Percentiles rank a stretch among this genome's conserved stretches.
These are phyloP conservation scores for Calophaca sinica DNA, from an alignment of 306 rosid species.

Conservation along the genomic window DNA sequence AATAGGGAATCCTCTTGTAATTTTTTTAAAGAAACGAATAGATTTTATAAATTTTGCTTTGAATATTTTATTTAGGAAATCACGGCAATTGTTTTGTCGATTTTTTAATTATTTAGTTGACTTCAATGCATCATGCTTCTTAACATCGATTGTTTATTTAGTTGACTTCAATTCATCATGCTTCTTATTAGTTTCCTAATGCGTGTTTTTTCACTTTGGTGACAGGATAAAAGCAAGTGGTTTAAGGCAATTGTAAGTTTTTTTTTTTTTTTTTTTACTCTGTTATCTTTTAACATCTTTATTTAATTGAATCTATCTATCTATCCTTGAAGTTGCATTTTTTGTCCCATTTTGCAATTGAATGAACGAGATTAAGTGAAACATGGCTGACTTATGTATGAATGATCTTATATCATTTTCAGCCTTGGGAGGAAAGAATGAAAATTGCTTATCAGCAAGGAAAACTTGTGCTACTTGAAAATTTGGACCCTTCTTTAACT, in stretches of 20 bases:
- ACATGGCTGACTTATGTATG: constrained; percentile 30
- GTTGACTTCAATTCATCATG: constrained; percentile 35
- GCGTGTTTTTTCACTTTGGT: constrained; percentile 48
- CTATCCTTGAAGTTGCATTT: not conserved
- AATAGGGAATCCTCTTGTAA: not conserved
- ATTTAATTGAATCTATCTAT: constrained; percentile 2
- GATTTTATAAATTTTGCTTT: constrained; percentile 3
- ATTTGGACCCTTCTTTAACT: constrained; percentile 80
- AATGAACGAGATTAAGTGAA: constrained; percentile 7
- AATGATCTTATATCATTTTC: constrained; percentile 47
- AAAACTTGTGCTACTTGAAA: constrained; percentile 75
- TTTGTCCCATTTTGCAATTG: constrained; percentile 23
- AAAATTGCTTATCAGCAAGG: constrained; percentile 70
- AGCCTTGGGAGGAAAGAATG: constrained; percentile 89
- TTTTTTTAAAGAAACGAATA: not conserved
- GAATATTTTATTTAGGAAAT: not conserved
- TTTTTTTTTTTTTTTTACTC: constrained; percentile 49
- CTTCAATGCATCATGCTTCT: constrained; percentile 36
- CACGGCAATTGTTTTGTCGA: not conserved
- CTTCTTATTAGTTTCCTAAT: constrained; percentile 51
- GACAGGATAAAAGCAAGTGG: constrained; percentile 89
- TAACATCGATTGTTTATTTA: not conserved
- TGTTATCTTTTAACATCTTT: constrained; percentile 30
- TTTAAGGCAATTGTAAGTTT: constrained; percentile 81
- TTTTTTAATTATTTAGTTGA: constrained; percentile 28